phyloP scores from a whole-genome alignment of 345 rosid species.

The Viola odorata region DNA sequence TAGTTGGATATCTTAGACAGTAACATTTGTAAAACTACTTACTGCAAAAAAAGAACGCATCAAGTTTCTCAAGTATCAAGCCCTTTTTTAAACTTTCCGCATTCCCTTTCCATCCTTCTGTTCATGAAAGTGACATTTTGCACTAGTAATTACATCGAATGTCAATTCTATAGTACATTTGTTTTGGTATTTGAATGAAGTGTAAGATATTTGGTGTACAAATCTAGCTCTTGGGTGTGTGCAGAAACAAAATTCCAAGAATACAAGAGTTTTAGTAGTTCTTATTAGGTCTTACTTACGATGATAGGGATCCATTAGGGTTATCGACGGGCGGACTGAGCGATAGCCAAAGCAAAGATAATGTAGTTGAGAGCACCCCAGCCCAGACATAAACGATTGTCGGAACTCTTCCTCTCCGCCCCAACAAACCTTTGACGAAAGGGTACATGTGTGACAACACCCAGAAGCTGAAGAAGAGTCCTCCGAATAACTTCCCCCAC shows the following conservation, averaged over 20 bases:
- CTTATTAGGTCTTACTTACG: background rate
- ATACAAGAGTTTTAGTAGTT: background rate
- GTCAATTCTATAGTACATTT: background rate
- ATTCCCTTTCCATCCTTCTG: too few relatives aligned
- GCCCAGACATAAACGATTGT: slow-evolving; percentile 83
- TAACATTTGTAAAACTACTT: too few relatives aligned
- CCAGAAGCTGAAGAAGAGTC: slow-evolving; percentile 80
- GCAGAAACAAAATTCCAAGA: background rate
- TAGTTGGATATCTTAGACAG: too few relatives aligned
- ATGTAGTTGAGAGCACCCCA: slow-evolving; percentile 60
- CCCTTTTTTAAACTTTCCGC: too few relatives aligned
- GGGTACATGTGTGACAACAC: slow-evolving; percentile 87
- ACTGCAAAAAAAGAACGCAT: too few relatives aligned
- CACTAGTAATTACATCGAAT: too few relatives aligned
- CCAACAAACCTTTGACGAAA: slow-evolving; percentile 74
- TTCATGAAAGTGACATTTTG: too few relatives aligned
- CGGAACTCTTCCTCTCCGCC: slow-evolving; percentile 79
- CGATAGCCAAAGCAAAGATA: slow-evolving; percentile 69
- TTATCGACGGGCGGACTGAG: slow-evolving; percentile 55
- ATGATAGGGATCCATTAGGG: slow-evolving; percentile 5
- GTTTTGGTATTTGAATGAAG: background rate
- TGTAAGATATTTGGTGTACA: background rate
- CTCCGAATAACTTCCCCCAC: slow-evolving; percentile 85
- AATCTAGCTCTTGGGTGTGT: too few relatives aligned
- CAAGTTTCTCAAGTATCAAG: too few relatives aligned